These are phyloP conservation scores for Termitomyces heimii DNA, from an alignment of 768 basidiomycete species.

Conservation along the genomic window DNA sequence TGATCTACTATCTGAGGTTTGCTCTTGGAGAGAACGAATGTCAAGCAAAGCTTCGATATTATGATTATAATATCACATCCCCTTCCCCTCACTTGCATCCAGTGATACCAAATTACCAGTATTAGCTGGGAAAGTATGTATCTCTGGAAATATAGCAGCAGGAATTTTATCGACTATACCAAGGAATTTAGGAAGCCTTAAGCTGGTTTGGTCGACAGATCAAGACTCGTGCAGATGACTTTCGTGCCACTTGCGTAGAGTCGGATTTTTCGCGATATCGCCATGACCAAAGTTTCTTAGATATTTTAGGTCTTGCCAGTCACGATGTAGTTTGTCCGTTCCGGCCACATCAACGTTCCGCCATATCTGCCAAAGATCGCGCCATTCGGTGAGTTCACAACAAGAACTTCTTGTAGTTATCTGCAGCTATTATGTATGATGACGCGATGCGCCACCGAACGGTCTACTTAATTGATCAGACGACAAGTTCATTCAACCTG, in stretches of 20 bases:
- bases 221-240: not conserved
- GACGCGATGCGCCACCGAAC: not conserved
- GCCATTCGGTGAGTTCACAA: no score
- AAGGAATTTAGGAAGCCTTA: not conserved
- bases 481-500: not conserved
- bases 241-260: not conserved
- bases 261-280: not conserved
- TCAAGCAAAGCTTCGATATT: no score
- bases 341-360: not conserved
- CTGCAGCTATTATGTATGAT: not conserved
- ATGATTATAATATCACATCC: no score
- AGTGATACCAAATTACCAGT: no score
- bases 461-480: not conserved
- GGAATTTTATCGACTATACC: not conserved
- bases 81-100: no score
- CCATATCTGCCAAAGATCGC: not conserved
- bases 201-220: not conserved
- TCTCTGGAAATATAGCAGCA: not conserved
- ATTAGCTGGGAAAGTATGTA: no score
- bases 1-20: not conserved
- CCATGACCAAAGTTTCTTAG: not conserved
- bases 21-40: no score
- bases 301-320: not conserved
- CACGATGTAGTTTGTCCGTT: not conserved
- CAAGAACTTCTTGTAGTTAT: no score